phyloP scores from a whole-genome alignment of 1,284 basidiomycete species.

The Ceratobasidium sp. region DNA sequence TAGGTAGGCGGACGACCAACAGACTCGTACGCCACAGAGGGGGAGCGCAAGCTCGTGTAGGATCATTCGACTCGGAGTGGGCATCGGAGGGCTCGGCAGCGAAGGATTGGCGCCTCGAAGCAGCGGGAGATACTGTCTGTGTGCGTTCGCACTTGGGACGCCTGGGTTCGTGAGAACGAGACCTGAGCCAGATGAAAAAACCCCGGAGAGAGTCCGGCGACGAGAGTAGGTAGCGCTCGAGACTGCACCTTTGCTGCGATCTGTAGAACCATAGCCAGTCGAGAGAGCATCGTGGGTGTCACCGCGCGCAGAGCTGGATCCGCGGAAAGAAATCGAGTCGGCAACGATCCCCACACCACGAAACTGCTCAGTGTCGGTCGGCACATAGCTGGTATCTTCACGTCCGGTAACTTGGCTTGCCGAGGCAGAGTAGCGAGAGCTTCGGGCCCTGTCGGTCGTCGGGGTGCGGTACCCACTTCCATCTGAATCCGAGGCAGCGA shows the following conservation, averaged over 20 bases:
- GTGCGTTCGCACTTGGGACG: conserved; percentile 25
- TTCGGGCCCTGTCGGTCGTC: conserved; percentile 28
- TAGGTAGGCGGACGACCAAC: conserved; percentile 27
- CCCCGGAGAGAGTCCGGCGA: conserved; percentile 19
- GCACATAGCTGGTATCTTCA: conserved; percentile 21
- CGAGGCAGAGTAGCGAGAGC: conserved; percentile 29
- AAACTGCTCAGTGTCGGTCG: conserved; percentile 35
- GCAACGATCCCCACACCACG: conserved; percentile 56
- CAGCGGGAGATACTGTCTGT: conserved; percentile 20
- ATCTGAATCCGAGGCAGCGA: conserved; percentile 44
- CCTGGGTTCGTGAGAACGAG: conserved; percentile 22
- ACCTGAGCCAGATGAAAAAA: conserved; percentile 22
- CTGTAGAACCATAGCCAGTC: conserved; percentile 22
- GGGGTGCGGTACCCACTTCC: conserved; percentile 17
- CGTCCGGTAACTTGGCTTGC: conserved; percentile 16
- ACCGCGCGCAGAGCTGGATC: conserved; percentile 62
- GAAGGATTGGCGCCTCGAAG: conserved; percentile 13
- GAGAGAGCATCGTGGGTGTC: conserved; percentile 59
- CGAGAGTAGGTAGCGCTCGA: conserved; percentile 35
- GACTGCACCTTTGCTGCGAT: conserved; percentile 17
- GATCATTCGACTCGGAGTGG: conserved; percentile 48
- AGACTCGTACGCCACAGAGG: conserved; percentile 49
- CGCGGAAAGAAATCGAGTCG: conserved; percentile 62
- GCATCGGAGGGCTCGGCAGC: conserved; percentile 10
- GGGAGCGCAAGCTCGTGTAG: conserved; percentile 56